Evolutionary conservation across 352 stramenopile species (phyloP), one percentile per base, ranked within the genome.

Genomic region (Globisporangium paroecandrum): DNA sequence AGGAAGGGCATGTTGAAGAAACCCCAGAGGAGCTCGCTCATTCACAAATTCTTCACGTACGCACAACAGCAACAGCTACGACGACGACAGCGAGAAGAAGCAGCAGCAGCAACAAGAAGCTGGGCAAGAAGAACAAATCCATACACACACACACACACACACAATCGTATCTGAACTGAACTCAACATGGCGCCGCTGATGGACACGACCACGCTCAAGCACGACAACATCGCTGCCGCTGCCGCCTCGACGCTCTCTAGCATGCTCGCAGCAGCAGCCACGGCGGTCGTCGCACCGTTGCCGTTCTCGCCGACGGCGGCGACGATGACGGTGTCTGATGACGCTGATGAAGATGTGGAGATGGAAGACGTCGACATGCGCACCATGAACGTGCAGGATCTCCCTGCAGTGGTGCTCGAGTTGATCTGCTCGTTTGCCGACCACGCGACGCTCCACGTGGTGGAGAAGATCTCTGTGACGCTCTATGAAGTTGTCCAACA

Each of bases 401-500:
- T 92, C 29, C 84, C 84, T 9, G 63, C 57, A 24, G 77, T 78
- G 13, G 24, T 90, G 66, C 69, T 89, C 32, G 62, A 82, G 63
- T 73, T 77, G n/a, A 71, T 89, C 57, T 79, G 81, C 63, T 73
- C 72, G 34, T 89, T 82, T 64, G 69, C 89, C 36, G 82, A 89
- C 62, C 82, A 92, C 57, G 36, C 24, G 24, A 77, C 70, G 22
- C 75, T 92, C 32, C 84, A 92, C 66, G 71, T 75, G 0, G 70
- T 79, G 15, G 84, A 90, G 54, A 67, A 72, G 46, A 84, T 73
- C n/a, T 79, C 78, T 7, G 54, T 51, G 2, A 59, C 61, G 15
- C 38, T 87, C 25, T 77, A 71, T 56, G 65, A 71, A 18, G 49
- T 88, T 43, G 75, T 77, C 15, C 72, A 77, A 46, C 66, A 80